Percentiles rank a stretch among this genome's conserved stretches.
Conservation (phyloP, 257 asterid genomes). For the Fraxinus anomala region DNA sequence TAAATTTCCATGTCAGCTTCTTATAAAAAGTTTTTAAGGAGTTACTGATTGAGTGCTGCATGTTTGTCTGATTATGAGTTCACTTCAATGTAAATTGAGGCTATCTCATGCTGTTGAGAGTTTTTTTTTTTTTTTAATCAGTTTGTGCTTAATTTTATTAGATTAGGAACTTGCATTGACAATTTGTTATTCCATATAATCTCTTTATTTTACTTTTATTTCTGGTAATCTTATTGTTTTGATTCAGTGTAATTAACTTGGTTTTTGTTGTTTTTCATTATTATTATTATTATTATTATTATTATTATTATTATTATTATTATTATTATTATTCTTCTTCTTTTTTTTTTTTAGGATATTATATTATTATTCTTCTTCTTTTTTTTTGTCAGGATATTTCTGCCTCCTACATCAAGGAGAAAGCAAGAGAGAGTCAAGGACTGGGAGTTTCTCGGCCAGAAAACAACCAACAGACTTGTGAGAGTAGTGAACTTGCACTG, state of each 20-base stretch:
- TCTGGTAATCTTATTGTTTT: neutral
- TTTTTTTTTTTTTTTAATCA: neutral
- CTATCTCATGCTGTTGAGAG: neutral
- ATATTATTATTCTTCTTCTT: no score
- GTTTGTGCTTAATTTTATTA: conserved; percentile 2
- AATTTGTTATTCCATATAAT: neutral
- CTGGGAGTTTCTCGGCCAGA: conserved; percentile 28
- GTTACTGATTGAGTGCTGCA: neutral
- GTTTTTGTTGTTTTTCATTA: conserved; percentile 3
- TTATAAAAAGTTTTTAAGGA: neutral
- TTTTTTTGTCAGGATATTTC: conserved; percentile 37
- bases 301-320: no score
- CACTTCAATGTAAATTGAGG: neutral
- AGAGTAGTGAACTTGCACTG: conserved; percentile 34
- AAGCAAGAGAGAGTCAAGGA: conserved; percentile 36
- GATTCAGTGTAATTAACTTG: neutral
- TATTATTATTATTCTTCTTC: no score
- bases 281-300: no score
- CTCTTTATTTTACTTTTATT: neutral
- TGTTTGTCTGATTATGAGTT: neutral
- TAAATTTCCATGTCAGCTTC: neutral
- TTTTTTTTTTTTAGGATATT: no score
- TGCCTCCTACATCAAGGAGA: conserved; percentile 31
- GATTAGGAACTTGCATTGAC: conserved; percentile 20
- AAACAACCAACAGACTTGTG: conserved; percentile 31